Evolutionary conservation across 2,329 filamentous ascomycete genomes (phyloP).

Genomic region (Neofusicoccum parvum): DNA sequence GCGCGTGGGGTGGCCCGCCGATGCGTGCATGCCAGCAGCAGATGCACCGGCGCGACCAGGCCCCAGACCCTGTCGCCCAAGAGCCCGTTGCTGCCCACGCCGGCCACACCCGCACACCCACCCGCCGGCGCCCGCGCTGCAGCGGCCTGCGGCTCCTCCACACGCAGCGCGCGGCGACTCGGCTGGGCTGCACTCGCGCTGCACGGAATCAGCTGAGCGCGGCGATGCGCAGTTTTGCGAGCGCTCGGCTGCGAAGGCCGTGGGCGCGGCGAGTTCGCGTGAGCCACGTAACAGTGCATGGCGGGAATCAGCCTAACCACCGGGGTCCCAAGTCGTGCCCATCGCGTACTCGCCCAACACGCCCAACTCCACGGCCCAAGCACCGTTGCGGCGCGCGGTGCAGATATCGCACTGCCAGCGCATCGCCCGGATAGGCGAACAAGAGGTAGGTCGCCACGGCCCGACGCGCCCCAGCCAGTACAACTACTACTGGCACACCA

Average conservation of each 20-base stretch:
- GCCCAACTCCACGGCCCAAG: slow-evolving; percentile 35
- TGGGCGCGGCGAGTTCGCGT: slow-evolving; percentile 16
- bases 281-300: slow-evolving; percentile 21
- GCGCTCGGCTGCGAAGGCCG: background rate
- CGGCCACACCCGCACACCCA: background rate
- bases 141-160: background rate
- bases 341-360: slow-evolving; percentile 43
- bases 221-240: background rate
- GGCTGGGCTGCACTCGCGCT: background rate
- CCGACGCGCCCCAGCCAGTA: slow-evolving; percentile 20
- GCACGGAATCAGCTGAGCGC: slow-evolving; percentile 9
- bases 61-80: too few species aligned
- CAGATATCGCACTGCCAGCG: slow-evolving; percentile 42
- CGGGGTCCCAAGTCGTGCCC: slow-evolving; percentile 39
- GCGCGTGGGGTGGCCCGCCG: background rate
- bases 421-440: slow-evolving; percentile 30
- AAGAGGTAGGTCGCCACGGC: background rate
- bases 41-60: too few species aligned
- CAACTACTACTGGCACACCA: background rate
- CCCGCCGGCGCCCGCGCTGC: background rate
- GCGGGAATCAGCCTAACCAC: slow-evolving; percentile 31
- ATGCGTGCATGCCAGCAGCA: background rate
- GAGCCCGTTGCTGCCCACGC: background rate
- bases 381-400: slow-evolving; percentile 37
- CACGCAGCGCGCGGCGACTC: slow-evolving; percentile 7